Evolutionary conservation across 306 rosid genomes (phyloP).

Genomic region (Canavalia gladiata): DNA sequence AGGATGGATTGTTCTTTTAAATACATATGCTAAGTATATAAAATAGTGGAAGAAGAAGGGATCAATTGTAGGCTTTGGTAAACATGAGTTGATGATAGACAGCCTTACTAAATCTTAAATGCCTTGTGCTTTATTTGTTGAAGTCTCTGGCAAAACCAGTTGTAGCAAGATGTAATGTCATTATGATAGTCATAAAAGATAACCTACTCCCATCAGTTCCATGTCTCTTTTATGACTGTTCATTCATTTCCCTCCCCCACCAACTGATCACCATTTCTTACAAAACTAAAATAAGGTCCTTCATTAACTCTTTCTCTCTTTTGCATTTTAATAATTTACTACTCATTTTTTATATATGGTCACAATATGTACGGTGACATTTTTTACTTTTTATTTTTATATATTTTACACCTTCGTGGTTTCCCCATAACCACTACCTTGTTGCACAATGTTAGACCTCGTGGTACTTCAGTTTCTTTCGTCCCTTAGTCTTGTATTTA

Average conservation of each 20-base stretch:
- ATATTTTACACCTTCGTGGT: not conserved
- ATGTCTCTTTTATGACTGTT: not conserved
- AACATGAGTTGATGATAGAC: not conserved
- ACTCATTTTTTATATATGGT: too few species aligned
- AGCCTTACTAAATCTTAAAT: constrained; percentile 8
- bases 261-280: not conserved
- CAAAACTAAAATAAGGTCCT: not conserved
- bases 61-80: not conserved
- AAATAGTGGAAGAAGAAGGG: not conserved
- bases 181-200: constrained; percentile 45
- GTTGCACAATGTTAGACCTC: not conserved
- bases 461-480: too few species aligned
- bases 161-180: not conserved
- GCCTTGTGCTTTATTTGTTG: constrained; percentile 26
- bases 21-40: too few species aligned
- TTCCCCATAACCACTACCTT: not conserved
- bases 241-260: constrained; percentile 12
- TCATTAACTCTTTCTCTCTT: not conserved
- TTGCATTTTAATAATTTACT: not conserved
- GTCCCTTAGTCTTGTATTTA: too few species aligned
- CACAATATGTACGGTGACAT: too few species aligned
- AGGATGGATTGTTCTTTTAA: too few species aligned
- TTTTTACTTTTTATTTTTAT: not conserved
- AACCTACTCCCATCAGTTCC: constrained; percentile 42
- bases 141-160: not conserved